Evolutionary conservation across 352 stramenopile species (phyloP).

Genomic region (Globisporangium lucens): DNA sequence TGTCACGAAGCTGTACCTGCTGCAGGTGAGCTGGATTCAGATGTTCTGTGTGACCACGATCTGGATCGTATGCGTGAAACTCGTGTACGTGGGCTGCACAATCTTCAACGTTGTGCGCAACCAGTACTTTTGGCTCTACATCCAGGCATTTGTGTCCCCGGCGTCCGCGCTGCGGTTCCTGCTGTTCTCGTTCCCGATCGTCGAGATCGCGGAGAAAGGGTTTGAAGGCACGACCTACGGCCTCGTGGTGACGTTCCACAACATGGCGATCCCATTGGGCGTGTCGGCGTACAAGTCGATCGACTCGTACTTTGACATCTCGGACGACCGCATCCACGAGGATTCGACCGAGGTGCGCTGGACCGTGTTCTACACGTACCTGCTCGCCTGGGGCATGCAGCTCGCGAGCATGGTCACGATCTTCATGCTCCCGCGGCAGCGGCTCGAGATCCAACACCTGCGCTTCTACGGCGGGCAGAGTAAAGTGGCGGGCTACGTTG

Average conservation of each 20-base stretch:
- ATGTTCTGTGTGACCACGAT: slow-evolving; percentile 49
- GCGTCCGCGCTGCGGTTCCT: slow-evolving; percentile 53
- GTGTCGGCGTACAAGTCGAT: slow-evolving; percentile 57
- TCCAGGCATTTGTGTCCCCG: slow-evolving; percentile 53
- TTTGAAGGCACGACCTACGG: slow-evolving; percentile 29
- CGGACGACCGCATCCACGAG: slow-evolving; percentile 41
- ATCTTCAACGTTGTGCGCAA: slow-evolving; percentile 60
- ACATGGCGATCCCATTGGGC: slow-evolving; percentile 45
- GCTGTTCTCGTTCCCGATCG: slow-evolving; percentile 42
- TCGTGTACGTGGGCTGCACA: slow-evolving; percentile 39
- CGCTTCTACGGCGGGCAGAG: slow-evolving; percentile 22
- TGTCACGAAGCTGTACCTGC: slow-evolving; percentile 48
- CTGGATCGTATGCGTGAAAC: slow-evolving; percentile 53
- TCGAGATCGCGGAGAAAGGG: slow-evolving; percentile 46
- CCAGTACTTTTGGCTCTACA: slow-evolving; percentile 65
- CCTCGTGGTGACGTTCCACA: slow-evolving; percentile 37
- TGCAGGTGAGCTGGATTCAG: slow-evolving; percentile 48
- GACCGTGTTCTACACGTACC: slow-evolving; percentile 44
- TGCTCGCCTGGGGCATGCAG: slow-evolving; percentile 54
- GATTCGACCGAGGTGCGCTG: slow-evolving; percentile 43
- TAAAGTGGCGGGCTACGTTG: slow-evolving; percentile 17
- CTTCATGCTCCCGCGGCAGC: slow-evolving; percentile 39
- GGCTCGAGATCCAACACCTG: slow-evolving; percentile 28
- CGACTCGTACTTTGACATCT: slow-evolving; percentile 51
- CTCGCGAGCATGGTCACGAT: slow-evolving; percentile 45